Conservation (phyloP, 106 monocot genomes). For the Platanthera guangdongensis region DNA sequence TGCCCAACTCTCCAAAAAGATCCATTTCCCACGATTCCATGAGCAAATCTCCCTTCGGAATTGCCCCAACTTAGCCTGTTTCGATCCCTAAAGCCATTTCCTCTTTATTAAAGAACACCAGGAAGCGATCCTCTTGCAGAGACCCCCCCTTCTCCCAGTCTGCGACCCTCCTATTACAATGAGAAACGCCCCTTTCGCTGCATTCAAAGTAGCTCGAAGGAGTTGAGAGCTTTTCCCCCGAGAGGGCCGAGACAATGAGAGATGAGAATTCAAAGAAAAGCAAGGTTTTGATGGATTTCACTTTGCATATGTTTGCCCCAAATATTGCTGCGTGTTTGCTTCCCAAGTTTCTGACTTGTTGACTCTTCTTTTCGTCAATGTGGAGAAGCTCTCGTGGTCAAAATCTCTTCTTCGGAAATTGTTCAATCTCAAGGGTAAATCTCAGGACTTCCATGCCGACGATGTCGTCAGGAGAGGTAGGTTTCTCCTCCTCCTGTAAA, state of each 20-base stretch:
- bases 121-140: no score
- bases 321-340: not conserved
- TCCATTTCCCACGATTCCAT: not conserved
- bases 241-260: conserved; percentile 47
- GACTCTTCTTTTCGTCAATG: not conserved
- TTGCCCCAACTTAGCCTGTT: not conserved
- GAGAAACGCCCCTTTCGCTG: not conserved
- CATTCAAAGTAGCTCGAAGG: not conserved
- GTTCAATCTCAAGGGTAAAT: conserved; percentile 73
- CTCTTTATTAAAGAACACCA: not conserved
- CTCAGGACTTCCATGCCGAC: conserved; percentile 62
- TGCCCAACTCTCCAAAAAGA: conserved; percentile 4
- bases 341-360: not conserved
- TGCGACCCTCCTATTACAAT: not conserved
- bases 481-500: conserved; percentile 2
- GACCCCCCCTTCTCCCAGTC: not conserved
- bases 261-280: conserved; percentile 70
- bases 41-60: not conserved
- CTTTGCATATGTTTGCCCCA: not conserved
- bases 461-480: conserved; percentile 44
- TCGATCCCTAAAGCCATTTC: conserved; percentile 1
- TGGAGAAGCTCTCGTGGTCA: conserved; percentile 64
- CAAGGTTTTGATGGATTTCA: conserved; percentile 35
- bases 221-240: not conserved
- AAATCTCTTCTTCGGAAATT: conserved; percentile 65